Evolutionary conservation across 2,329 filamentous ascomycete genomes (phyloP), one percentile per base, ranked within the genome.

Genomic region (Akanthomyces lecanii): DNA sequence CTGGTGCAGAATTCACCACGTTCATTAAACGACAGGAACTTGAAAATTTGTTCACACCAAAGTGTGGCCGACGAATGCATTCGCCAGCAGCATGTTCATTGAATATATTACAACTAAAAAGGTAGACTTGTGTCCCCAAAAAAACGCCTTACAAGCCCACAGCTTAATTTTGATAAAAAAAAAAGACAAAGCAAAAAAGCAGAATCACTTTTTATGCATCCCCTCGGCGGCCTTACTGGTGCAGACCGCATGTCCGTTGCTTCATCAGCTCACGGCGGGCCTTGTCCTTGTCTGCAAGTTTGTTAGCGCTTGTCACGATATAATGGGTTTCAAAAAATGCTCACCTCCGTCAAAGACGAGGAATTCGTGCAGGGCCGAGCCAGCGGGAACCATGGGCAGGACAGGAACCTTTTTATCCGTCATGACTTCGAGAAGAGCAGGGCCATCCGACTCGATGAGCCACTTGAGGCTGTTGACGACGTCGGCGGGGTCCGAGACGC

Each of bases 311-410:
- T 38, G 3, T 21, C 1, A 12, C 2, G 25, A 25, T 40, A 40
- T 14, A 1, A 10, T 36, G 33, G 25, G 23, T 4, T 16, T 12
- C n/a, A 5, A 16, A 21, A 5, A 10, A n/a, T 25, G 16, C 74
- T 68, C 69, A 74, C 74, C 74, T 65, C 67, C 69, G 47, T 77
- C 75, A 53, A 68, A 68, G 28, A 71, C 67, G 47, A 98, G 82
- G 79, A 98, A 97, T 77, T 98, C 95, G 74, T 98, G 92, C 71
- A 99, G 82, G 64, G 84, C 94, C 66, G 85, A 89, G 44, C 95
- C 95, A 45, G 86, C 89, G 4, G 94, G 94, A 53, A 99, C 95
- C 95, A 98, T 98, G 44, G 95, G 95, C 71, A 98, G 80, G n/a
- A 99, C 94, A 53, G 94, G 94, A 30, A 95, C 89, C 85, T 95